Evolutionary conservation across 805 yeast genomes (phyloP).

Genomic region (Yamadazyma phyllophila): DNA sequence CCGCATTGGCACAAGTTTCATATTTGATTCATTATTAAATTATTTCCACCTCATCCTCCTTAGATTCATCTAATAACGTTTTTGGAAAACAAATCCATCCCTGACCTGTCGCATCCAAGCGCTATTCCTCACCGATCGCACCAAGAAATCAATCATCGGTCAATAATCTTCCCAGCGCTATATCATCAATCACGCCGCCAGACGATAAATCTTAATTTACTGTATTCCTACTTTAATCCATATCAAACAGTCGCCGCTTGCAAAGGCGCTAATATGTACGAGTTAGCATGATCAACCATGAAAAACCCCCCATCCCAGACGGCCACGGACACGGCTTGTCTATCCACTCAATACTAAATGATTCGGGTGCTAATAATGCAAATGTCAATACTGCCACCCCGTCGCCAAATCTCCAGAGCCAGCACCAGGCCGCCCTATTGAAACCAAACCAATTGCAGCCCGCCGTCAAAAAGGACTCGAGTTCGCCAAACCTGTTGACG

Average conservation of each 20-base stretch:
- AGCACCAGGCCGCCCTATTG: not conserved
- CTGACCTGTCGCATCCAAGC: too few relatives aligned
- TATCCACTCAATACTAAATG: slow-evolving; percentile 4
- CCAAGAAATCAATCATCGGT: too few relatives aligned
- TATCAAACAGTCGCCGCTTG: not conserved
- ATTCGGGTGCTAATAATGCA: not conserved
- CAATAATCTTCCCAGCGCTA: too few relatives aligned
- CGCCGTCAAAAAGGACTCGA: not conserved
- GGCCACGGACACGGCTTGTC: slow-evolving; percentile 1
- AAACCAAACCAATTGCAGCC: not conserved
- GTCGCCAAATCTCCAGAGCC: not conserved
- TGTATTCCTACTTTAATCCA: not conserved
- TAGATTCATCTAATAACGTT: too few relatives aligned
- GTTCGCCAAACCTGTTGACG: not conserved
- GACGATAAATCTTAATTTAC: not conserved
- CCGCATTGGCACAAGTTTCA: not conserved
- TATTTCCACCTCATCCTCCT: not conserved
- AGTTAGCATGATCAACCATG: slow-evolving; percentile 2
- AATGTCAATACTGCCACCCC: not conserved
- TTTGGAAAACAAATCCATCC: too few relatives aligned
- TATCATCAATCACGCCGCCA: too few relatives aligned
- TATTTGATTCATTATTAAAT: not conserved
- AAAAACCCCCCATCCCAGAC: not conserved
- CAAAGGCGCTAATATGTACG: not conserved
- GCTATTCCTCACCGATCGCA: too few relatives aligned